Conservation (phyloP, 148 eudicot species). For the Spergularia bocconei region DNA sequence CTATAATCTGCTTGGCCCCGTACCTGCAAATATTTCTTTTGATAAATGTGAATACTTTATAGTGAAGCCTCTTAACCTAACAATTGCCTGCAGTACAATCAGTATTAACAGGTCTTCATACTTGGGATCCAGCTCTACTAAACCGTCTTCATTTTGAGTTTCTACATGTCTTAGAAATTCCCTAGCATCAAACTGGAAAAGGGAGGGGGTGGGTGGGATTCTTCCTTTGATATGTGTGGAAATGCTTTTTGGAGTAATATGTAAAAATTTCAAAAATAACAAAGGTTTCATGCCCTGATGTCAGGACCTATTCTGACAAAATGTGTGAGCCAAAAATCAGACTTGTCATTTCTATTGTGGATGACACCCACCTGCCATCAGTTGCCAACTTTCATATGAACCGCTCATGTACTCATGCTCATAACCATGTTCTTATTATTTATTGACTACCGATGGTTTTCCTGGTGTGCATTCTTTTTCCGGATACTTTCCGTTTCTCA, state of each 20-base stretch:
- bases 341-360: conserved; percentile 1
- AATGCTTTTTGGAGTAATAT: neutral
- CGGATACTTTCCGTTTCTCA: too few relatives aligned
- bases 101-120: neutral
- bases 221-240: neutral
- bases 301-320: too few relatives aligned
- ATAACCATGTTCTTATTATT: neutral
- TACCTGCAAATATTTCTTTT: too few relatives aligned
- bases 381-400: neutral
- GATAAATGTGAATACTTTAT: too few relatives aligned
- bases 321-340: neutral
- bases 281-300: too few relatives aligned
- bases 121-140: neutral
- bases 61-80: too few relatives aligned
- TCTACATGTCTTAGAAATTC: neutral
- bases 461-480: too few relatives aligned
- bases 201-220: too few relatives aligned
- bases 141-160: neutral
- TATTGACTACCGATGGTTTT: too few relatives aligned
- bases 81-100: too few relatives aligned
- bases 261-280: neutral
- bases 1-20: too few relatives aligned
- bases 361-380: neutral
- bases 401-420: neutral
- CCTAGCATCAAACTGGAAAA: too few relatives aligned